Base-by-base conservation (phyloP, 352 stramenopile genomes). In the Phytophthora syringae region DNA sequence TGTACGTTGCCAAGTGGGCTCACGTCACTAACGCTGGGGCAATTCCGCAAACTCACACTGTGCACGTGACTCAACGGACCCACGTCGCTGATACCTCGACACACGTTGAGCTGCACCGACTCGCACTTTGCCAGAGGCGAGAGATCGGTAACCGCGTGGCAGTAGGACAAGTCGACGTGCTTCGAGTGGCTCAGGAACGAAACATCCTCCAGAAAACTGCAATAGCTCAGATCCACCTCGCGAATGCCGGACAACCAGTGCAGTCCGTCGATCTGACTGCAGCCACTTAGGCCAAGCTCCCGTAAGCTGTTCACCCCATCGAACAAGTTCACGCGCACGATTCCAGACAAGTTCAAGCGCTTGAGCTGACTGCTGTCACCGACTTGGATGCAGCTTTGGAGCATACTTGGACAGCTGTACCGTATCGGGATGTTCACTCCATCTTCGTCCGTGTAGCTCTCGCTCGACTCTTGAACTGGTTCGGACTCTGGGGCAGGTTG, bases 201-300 rank as follows among this genome's bases (percentile, higher is more conserved):
- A 5, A 90, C 45, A 62, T 88, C 73, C 12, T 62, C 56, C n/a
- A 92, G 53, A 30, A 82, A 76, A 51, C 72, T 81, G 58, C 84
- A 92, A 58, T 92, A 92, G 42, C 75, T 87, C 43, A 92, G 34
- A 44, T 92, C 81, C 2, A 92, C 70, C 34, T 85, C 75, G 0
- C 21, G 43, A 48, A 89, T 75, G 18, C 72, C 74, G 0, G 49
- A 32, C 39, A 92, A 48, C 47, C 58, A 77, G 5, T 82, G 64
- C 15, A 89, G 47, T 0, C 73, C 74, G 53, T 84, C 74, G 30
- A 92, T 76, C 20, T 74, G 52, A 10, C 56, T 72, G 52, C 79
- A 88, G n/a, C 84, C 79, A 50, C 82, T 89, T 27, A 92, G 68
- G 36, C 82, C 82, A 9, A 92, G 64, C 28, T 77, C 64, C 7